phyloP scores from a whole-genome alignment of 805 yeast species.

The Dipodascus albidus region DNA sequence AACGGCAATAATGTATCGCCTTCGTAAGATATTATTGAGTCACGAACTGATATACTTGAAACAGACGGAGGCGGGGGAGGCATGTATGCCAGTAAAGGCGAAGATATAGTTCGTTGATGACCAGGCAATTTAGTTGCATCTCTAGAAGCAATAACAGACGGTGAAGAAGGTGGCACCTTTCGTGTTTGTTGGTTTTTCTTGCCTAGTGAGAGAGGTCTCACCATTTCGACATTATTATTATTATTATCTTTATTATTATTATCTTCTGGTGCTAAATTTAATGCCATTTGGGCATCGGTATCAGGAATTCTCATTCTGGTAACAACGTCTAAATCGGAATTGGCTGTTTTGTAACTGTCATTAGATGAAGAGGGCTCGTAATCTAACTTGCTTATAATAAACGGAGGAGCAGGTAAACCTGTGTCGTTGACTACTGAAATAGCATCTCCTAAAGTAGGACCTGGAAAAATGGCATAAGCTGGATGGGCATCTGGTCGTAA shows the following conservation, averaged over 20 bases:
- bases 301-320: background rate
- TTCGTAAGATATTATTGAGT: background rate
- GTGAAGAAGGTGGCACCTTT: background rate
- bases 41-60: background rate
- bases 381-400: background rate
- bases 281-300: background rate
- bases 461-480: too few species aligned
- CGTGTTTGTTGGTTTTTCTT: background rate
- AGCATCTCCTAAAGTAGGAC: background rate
- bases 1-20: background rate
- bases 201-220: background rate
- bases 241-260: background rate
- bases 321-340: background rate
- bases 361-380: background rate
- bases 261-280: background rate
- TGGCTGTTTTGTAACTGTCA: background rate
- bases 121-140: background rate
- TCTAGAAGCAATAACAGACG: background rate
- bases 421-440: background rate
- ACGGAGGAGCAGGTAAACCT: background rate
- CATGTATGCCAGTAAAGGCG: background rate
- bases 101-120: background rate
- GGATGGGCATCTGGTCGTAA: too few species aligned
- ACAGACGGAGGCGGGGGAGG: background rate
- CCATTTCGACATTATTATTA: background rate